phyloP scores from a whole-genome alignment of 129 eudicot species.

The Artemisia argyi region DNA sequence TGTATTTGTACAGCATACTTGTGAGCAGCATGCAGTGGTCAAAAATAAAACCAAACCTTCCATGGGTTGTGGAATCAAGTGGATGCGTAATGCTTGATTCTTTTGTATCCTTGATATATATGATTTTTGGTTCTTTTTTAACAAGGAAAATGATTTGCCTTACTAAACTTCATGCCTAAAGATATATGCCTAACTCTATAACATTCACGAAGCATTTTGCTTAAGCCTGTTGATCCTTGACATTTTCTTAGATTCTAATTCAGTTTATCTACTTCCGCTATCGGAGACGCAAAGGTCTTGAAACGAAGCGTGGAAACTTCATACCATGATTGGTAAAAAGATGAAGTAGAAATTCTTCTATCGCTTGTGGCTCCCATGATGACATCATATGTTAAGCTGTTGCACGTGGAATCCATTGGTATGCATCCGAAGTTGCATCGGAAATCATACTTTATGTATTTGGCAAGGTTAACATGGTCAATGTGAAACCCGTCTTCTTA shows the following conservation, averaged over 20 bases:
- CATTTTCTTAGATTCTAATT: conserved; percentile 46
- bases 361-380: background rate
- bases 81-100: conserved; percentile 81
- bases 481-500: background rate
- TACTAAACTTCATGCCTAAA: no score
- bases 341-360: conserved; percentile 1
- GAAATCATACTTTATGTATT: background rate
- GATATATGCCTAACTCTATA: no score
- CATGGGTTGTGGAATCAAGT: conserved; percentile 87
- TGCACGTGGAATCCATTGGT: background rate
- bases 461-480: background rate
- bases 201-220: background rate
- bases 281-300: conserved; percentile 29
- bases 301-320: conserved; percentile 28
- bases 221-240: conserved; percentile 38
- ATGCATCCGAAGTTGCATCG: conserved; percentile 4
- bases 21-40: conserved; percentile 77
- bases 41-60: conserved; percentile 63
- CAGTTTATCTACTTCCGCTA: conserved; percentile 63
- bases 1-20: conserved; percentile 60
- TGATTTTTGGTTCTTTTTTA: background rate
- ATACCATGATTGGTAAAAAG: conserved; percentile 13
- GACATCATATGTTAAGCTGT: background rate
- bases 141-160: no score
- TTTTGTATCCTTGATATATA: conserved; percentile 63